phyloP scores from a whole-genome alignment of 805 yeast genomes.

The Pichia kluyveri region DNA sequence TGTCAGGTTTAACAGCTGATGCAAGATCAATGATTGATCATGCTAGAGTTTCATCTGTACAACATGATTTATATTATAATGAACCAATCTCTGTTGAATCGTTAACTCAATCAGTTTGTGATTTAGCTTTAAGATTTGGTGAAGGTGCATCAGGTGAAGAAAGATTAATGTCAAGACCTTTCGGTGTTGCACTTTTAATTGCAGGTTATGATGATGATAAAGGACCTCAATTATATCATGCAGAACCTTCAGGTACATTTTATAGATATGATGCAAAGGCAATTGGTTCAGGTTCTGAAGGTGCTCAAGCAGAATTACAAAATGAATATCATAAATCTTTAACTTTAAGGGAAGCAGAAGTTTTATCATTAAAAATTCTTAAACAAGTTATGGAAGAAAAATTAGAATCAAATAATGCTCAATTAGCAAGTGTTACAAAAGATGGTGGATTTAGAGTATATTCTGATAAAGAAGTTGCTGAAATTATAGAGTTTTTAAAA shows the following conservation, averaged over 20 bases:
- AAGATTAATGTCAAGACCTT: constrained; percentile 93
- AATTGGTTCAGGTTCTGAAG: constrained; percentile 97
- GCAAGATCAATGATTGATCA: constrained; percentile 98
- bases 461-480: constrained; percentile 72
- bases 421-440: constrained; percentile 84
- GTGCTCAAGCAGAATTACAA: constrained; percentile 96
- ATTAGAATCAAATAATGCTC: constrained; percentile 89
- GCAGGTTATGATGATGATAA: constrained; percentile 91
- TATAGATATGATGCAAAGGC: constrained; percentile 98
- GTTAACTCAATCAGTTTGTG: constrained; percentile 94
- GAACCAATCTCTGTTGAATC: constrained; percentile 90
- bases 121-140: constrained; percentile 90
- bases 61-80: constrained; percentile 83
- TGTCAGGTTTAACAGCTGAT: constrained; percentile 98
- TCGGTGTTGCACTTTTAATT: constrained; percentile 93
- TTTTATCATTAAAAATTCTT: constrained; percentile 75
- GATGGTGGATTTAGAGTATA: constrained; percentile 82
- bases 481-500: constrained; percentile 67
- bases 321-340: constrained; percentile 92
- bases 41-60: constrained; percentile 83
- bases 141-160: constrained; percentile 97
- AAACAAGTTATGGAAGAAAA: constrained; percentile 99
- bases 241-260: constrained; percentile 99
- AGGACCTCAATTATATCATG: constrained; percentile 94
- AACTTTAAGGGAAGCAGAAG: constrained; percentile 88